Percentiles rank a stretch among this genome's conserved stretches.
phyloP scores from a whole-genome alignment of 257 asterid species.

The Mentha longifolia region DNA sequence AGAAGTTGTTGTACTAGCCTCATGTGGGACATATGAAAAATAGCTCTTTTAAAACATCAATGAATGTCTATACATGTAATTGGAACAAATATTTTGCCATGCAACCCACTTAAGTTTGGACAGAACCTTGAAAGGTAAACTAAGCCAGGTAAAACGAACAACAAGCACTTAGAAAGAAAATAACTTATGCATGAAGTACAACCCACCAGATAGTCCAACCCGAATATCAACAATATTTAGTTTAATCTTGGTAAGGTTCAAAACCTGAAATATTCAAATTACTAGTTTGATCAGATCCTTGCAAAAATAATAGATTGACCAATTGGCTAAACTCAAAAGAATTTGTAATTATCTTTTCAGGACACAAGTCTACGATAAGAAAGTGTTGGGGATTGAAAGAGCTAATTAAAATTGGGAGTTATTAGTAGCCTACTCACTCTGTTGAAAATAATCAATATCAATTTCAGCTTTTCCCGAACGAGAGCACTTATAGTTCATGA shows the following conservation, averaged over 20 bases:
- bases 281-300: conserved; percentile 16
- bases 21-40: no score
- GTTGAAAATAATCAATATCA: not conserved
- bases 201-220: conserved; percentile 92
- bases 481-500: not conserved
- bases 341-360: not conserved
- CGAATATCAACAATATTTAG: conserved; percentile 86
- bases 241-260: conserved; percentile 89
- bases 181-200: conserved; percentile 69
- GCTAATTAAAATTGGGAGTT: not conserved
- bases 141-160: conserved; percentile 20
- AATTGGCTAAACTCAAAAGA: not conserved
- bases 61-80: not conserved
- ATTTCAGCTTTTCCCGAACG: not conserved
- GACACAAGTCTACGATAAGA: not conserved
- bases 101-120: no score
- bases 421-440: conserved; percentile 12
- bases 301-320: not conserved
- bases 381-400: not conserved
- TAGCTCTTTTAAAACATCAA: no score
- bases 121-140: conserved; percentile 12
- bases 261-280: conserved; percentile 57
- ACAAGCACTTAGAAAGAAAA: conserved; percentile 23
- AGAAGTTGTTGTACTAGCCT: not conserved
- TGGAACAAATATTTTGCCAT: not conserved